Evolutionary conservation across 2,329 filamentous ascomycete species (phyloP).

Genomic region (Fusarium sp.): DNA sequence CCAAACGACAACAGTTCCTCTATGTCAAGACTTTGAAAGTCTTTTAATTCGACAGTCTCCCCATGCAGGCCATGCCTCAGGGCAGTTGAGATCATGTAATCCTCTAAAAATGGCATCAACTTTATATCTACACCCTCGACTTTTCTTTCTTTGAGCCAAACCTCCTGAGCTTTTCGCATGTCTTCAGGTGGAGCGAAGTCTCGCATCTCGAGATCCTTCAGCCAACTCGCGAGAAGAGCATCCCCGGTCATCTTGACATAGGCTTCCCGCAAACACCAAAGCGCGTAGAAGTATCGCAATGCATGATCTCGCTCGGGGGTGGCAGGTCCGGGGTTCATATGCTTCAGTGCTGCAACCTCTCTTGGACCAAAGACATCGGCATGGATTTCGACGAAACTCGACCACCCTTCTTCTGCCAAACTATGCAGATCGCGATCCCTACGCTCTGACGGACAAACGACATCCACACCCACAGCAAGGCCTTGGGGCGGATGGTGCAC

Average conservation of each 20-base stretch:
- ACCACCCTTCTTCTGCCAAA: constrained; percentile 69
- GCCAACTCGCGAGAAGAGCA: constrained; percentile 78
- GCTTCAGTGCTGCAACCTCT: constrained; percentile 72
- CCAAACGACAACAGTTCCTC: constrained; percentile 60
- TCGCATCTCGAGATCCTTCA: constrained; percentile 75
- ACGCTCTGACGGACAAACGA: constrained; percentile 80
- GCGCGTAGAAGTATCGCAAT: constrained; percentile 77
- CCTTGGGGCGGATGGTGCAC: constrained; percentile 50
- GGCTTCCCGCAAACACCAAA: constrained; percentile 83
- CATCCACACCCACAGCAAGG: constrained; percentile 73
- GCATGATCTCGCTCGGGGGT: constrained; percentile 60
- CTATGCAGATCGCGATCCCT: constrained; percentile 69
- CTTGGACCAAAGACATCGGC: constrained; percentile 73
- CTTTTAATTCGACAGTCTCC: constrained; percentile 53
- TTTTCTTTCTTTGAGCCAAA: constrained; percentile 47
- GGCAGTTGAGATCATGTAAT: constrained; percentile 67
- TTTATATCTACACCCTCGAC: constrained; percentile 52
- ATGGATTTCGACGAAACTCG: constrained; percentile 76
- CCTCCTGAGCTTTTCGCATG: constrained; percentile 41
- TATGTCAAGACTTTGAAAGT: constrained; percentile 57
- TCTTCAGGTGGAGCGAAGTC: constrained; percentile 67
- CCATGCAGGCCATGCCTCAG: constrained; percentile 57
- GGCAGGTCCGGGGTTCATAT: constrained; percentile 46
- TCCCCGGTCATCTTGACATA: constrained; percentile 88
- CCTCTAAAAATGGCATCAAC: constrained; percentile 57